Evolutionary conservation across 2,329 filamentous ascomycete species (phyloP), one percentile per base, ranked within the genome.

Genomic region (Apiospora rasikravindrae): DNA sequence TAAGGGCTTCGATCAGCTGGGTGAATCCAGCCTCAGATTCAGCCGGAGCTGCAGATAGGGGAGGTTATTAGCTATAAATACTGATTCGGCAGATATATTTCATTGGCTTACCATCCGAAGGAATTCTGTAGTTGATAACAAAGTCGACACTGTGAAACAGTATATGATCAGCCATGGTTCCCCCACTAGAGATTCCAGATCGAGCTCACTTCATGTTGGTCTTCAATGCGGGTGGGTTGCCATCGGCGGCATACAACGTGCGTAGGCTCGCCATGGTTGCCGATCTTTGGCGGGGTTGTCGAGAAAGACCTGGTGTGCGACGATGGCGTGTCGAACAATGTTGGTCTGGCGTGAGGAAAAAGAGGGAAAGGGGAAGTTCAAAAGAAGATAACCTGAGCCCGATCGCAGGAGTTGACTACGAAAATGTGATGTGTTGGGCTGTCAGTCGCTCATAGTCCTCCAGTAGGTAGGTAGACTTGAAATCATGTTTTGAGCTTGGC

Each of bases 101-200:
- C 33, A 6, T 67, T 51, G 69, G 64, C 84, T 74, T 85, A 93
- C 93, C 90, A 71, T 90, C 88, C 64, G 89, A 86, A 37, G 91
- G 88, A 78, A 96, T 92, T 72, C 91, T 87, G 83, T 94, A 98
- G 79, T 91, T 89, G 74, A 98, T 88, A 72, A 98, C 94, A 86
- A 94, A 98, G 85, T 98, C 95, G 73, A 98, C 94, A 70, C 93
- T 89, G 77, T 71, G 33, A 51, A 57, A 70, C 37, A 57, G 74
- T 26, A 76, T 72, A 71, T 69, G 70, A 71, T 70, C 24, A n/a
- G 24, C 40, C 29, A 42, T 24, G n/a, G 61, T 42, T 8, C 14
- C 11, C n/a, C 45, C 4, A 24, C 19, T 24, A 68, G 19, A 37
- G 26, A 29, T 29, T 40, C 3, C 8, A 19, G 19, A 22, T 42